Base-by-base conservation (phyloP, 345 rosid genomes). In the Arabis hirsuta region DNA sequence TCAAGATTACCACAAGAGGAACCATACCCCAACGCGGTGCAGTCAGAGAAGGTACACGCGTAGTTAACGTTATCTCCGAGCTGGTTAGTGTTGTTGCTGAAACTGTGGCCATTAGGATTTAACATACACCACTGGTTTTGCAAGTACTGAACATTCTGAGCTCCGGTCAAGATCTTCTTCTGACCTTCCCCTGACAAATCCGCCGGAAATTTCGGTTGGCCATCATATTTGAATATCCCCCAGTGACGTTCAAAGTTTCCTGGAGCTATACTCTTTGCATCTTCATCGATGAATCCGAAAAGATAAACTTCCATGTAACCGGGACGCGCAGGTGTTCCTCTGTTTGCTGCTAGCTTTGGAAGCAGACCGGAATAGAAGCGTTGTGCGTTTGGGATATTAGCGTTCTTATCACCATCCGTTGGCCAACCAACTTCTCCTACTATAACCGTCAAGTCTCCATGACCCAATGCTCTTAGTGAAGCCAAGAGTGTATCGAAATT, bases 371-470 rank as follows among this genome's bases (percentile, higher is more conserved):
- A 82, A 57, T 94, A 89, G 58, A 91, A 94, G 55, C 92, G 85
- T 36, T 70, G 59, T 41, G 98, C 97, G 63, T 79, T 76, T 20
- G 80, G 84, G 7, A 59, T 4, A 36, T 86, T 91, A 5, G 89
- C 97, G 62, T 89, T 88, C 83, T 81, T 84, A 85, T 93, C 98
- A 1, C 96, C 98, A 34, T 93, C 98, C 0, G 98, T 93, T 0
- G 94, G 98, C 98, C 97, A 93, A 34, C 98, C 96, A 4, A 87
- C 93, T 78, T 90, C 97, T 27, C 97, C 98, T 0, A 93, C 91
- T 0, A 93, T 61, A 53, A 89, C 73, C 0, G 82, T 34, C 86
- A 90, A 65, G 61, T 85, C 79, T 16, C 87, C 95, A 22, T 77
- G 82, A 2, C 97, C 97, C 1, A 55, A 76, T 0, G 77, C 85